A percentile compares a stretch with the other conserved stretches of the same genome.
Conservation (phyloP, 2,329 filamentous ascomycete genomes). For the Colletotrichum graminicola region DNA sequence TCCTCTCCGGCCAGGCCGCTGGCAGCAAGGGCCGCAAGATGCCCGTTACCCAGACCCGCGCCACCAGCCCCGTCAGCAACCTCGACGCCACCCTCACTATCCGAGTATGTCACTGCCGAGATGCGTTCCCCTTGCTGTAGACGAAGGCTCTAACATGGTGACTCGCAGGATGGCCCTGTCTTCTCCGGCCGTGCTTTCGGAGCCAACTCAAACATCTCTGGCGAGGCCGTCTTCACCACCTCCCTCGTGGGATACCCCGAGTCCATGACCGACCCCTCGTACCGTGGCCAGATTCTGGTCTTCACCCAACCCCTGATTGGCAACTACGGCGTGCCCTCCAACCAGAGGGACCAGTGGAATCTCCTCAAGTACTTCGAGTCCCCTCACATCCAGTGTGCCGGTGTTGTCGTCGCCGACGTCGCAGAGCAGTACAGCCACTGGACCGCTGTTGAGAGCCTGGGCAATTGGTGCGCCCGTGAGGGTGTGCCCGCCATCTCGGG, state of each 20-base stretch:
- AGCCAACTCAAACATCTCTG: constrained; percentile 95
- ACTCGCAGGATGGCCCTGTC: constrained; percentile 84
- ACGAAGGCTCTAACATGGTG: constrained; percentile 41
- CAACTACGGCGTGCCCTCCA: constrained; percentile 97
- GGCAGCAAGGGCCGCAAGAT: constrained; percentile 78
- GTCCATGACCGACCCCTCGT: constrained; percentile 89
- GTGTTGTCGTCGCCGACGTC: constrained; percentile 95
- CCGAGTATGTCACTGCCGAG: constrained; percentile 68
- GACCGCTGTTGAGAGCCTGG: constrained; percentile 95
- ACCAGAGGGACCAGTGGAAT: constrained; percentile 85
- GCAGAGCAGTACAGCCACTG: constrained; percentile 97
- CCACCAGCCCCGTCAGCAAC: constrained; percentile 74
- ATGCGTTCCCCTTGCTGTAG: constrained; percentile 3
- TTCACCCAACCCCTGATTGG: constrained; percentile 98
- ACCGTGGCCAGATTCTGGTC: constrained; percentile 95
- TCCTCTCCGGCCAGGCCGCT: constrained; percentile 58
- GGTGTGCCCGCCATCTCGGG: constrained; percentile 96
- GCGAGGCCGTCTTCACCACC: constrained; percentile 98
- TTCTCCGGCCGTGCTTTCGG: constrained; percentile 98
- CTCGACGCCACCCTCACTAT: constrained; percentile 95
- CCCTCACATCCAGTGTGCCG: constrained; percentile 95
- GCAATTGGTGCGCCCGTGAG: constrained; percentile 95
- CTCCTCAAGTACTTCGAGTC: constrained; percentile 98
- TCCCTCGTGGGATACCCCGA: constrained; percentile 98
- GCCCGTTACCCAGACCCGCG: constrained; percentile 67